phyloP scores from a whole-genome alignment of 139 green algal genomes.

The Limnomonas spitsbergensis region DNA sequence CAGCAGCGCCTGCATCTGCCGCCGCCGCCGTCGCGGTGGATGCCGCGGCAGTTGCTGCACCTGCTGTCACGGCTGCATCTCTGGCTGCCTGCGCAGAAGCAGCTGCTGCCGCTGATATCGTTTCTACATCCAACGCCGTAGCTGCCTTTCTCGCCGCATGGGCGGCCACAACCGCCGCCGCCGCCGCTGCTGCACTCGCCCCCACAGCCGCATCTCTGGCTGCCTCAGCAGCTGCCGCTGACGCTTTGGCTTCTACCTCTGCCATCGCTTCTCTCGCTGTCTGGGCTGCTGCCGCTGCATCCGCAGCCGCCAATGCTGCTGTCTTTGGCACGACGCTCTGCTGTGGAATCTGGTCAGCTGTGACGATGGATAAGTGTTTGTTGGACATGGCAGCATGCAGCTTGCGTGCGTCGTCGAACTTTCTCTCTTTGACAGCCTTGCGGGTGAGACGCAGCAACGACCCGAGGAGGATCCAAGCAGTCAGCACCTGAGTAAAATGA shows the following conservation, averaged over 20 bases:
- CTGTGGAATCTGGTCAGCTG: no score
- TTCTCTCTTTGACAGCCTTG: neutral
- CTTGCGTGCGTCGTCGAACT: neutral
- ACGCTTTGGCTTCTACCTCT: neutral
- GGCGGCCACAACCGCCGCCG: no score
- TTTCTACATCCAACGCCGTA: no score
- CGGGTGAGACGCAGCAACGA: neutral
- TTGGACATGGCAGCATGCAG: no score
- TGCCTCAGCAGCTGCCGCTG: neutral
- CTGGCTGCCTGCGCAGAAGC: neutral
- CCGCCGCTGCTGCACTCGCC: neutral
- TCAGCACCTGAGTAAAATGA: no score
- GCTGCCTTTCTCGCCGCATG: neutral
- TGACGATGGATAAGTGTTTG: no score
- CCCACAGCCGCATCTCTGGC: neutral
- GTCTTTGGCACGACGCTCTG: no score
- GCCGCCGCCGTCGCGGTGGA: no score
- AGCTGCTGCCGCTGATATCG: no score
- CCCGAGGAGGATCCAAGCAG: neutral
- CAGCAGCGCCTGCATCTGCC: neutral
- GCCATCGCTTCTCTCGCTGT: neutral
- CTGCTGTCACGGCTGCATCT: neutral
- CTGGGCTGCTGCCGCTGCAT: neutral
- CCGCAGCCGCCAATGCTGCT: no score
- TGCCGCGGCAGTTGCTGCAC: no score